A percentile compares a stretch with the other conserved stretches of the same genome.
These are phyloP conservation scores for Trichosanthes cucumerina DNA, from an alignment of 306 rosid species.

Conservation along the genomic window DNA sequence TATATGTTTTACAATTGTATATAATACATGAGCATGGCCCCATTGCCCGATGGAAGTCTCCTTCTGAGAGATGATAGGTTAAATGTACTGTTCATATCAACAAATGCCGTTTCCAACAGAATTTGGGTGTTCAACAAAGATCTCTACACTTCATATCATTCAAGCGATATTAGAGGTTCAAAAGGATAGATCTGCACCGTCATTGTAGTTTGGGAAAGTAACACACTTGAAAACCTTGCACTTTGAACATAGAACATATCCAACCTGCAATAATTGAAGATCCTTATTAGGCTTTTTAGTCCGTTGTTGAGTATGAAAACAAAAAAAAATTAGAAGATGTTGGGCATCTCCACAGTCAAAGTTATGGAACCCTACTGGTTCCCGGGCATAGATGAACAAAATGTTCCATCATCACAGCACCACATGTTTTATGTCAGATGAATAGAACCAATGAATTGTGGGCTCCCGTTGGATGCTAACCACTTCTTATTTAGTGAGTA, in stretches of 20 bases:
- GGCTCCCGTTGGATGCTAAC: neutral
- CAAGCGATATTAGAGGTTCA: slow-evolving; percentile 15
- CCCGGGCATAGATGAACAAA: neutral
- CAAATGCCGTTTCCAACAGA: neutral
- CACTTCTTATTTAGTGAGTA: neutral
- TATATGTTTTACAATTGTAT: neutral
- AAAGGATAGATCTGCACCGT: slow-evolving; percentile 33
- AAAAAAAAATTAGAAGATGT: neutral
- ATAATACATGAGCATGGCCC: neutral
- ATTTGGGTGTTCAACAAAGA: neutral
- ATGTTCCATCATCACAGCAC: neutral
- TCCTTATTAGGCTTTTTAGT: neutral
- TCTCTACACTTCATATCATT: neutral
- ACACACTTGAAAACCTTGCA: slow-evolving; percentile 89
- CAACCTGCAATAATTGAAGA: slow-evolving; percentile 30
- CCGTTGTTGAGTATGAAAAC: neutral
- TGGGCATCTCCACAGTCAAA: neutral
- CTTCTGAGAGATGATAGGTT: neutral
- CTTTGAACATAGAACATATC: slow-evolving; percentile 57
- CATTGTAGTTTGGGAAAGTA: slow-evolving; percentile 63
- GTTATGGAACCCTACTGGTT: neutral
- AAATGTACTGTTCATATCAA: neutral
- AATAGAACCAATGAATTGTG: neutral
- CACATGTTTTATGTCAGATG: neutral
- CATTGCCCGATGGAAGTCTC: neutral